These are phyloP conservation scores for Pouteria campechiana DNA, from an alignment of 179 eudicot species.

Conservation along the genomic window DNA sequence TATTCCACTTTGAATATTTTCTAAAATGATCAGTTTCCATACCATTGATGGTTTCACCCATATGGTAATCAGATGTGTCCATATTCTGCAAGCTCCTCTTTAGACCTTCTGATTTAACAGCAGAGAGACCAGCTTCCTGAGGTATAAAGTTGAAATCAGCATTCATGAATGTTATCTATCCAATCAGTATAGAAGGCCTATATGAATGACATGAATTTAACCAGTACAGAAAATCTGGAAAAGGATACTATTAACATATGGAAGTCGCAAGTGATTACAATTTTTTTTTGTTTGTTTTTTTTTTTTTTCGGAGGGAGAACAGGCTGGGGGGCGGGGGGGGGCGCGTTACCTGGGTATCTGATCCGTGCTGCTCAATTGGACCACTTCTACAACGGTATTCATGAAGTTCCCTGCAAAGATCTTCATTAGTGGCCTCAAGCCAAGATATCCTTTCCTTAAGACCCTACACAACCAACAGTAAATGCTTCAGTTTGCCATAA, in stretches of 20 bases:
- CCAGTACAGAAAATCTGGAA: too few species aligned
- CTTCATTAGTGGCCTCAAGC: conserved; percentile 88
- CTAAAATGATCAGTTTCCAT: too few species aligned
- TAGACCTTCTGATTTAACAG: conserved; percentile 59
- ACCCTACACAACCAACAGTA: conserved; percentile 28
- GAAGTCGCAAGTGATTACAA: too few species aligned
- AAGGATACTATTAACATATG: too few species aligned
- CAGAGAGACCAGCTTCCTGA: conserved; percentile 41
- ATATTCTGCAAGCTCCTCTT: conserved; percentile 86
- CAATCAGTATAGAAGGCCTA: too few species aligned
- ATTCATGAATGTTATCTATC: too few species aligned
- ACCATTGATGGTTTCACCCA: conserved; percentile 73
- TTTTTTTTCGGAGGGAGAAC: too few species aligned
- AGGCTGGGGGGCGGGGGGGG: too few species aligned
- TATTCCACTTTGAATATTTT: too few species aligned
- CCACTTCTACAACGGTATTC: conserved; percentile 55
- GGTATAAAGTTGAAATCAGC: not conserved
- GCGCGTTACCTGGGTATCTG: conserved; percentile 54
- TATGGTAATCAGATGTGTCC: conserved; percentile 73
- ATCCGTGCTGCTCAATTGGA: conserved; percentile 39
- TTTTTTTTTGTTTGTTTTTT: too few species aligned
- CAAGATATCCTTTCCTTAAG: conserved; percentile 81
- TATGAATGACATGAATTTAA: too few species aligned
- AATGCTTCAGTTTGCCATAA: not conserved
- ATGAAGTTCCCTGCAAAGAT: conserved; percentile 72